These are phyloP conservation scores for Pseudonectria buxi DNA, from an alignment of 2,329 filamentous ascomycete genomes.

Conservation along the genomic window DNA sequence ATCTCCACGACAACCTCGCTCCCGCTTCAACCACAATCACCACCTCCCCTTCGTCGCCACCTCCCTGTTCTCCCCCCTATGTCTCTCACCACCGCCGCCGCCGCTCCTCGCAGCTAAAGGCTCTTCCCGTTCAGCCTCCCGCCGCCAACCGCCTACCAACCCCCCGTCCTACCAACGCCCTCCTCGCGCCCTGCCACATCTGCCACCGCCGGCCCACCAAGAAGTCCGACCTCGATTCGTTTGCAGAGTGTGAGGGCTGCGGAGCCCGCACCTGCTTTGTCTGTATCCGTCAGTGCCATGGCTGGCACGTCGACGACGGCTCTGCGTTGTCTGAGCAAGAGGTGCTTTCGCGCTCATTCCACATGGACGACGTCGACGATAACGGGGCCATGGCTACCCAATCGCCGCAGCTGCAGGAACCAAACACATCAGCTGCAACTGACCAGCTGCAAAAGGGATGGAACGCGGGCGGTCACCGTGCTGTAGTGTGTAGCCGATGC, in stretches of 20 bases:
- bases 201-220: slow-evolving; percentile 60
- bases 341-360: slow-evolving; percentile 37
- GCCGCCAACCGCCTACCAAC: slow-evolving; percentile 4
- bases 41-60: background rate
- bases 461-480: slow-evolving; percentile 38
- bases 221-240: slow-evolving; percentile 59
- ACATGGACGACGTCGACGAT: slow-evolving; percentile 44
- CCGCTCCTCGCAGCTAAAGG: slow-evolving; percentile 20
- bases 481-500: slow-evolving; percentile 59
- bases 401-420: slow-evolving; percentile 6
- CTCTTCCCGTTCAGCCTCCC: slow-evolving; percentile 13
- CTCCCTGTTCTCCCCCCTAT: slow-evolving; percentile 2
- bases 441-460: slow-evolving; percentile 24
- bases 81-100: slow-evolving; percentile 20
- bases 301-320: slow-evolving; percentile 30
- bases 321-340: slow-evolving; percentile 27
- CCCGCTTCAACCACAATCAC: slow-evolving; percentile 1
- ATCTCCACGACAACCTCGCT: slow-evolving; percentile 9
- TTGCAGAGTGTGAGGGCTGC: slow-evolving; percentile 58
- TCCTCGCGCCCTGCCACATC: slow-evolving; percentile 56
- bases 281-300: slow-evolving; percentile 59
- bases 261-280: slow-evolving; percentile 58
- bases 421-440: slow-evolving; percentile 8
- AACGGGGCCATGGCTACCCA: slow-evolving; percentile 6
- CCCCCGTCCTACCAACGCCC: slow-evolving; percentile 10